phyloP scores from a whole-genome alignment of 805 yeast species.

The Sugiyamaella lignohabitans region DNA sequence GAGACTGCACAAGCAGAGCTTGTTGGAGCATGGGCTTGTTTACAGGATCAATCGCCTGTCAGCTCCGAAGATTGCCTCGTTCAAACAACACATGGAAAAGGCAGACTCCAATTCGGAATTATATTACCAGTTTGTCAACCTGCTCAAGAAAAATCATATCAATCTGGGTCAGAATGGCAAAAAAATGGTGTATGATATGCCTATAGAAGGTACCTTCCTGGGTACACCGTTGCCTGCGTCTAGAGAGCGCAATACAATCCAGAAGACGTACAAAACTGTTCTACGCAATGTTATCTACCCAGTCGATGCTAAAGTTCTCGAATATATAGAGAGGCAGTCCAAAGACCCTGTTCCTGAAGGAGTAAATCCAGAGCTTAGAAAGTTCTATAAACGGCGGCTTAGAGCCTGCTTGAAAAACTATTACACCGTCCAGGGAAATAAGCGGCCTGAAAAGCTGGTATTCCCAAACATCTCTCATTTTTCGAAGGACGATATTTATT shows the following conservation, averaged over 20 bases:
- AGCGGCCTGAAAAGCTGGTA: slow-evolving; percentile 6
- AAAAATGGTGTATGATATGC: slow-evolving; percentile 17
- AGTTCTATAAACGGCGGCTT: slow-evolving; percentile 15
- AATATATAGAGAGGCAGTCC: slow-evolving; percentile 11
- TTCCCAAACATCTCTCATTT: not conserved
- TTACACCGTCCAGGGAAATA: slow-evolving; percentile 9
- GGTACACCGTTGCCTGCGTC: slow-evolving; percentile 16
- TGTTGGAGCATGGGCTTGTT: slow-evolving; percentile 7
- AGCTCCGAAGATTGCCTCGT: slow-evolving; percentile 14
- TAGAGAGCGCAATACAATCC: slow-evolving; percentile 13
- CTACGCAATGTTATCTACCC: slow-evolving; percentile 14
- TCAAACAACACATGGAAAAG: slow-evolving; percentile 13
- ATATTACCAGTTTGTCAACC: slow-evolving; percentile 14
- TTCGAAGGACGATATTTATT: not conserved
- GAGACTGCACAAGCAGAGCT: slow-evolving; percentile 5
- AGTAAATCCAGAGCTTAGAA: not conserved
- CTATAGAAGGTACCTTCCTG: slow-evolving; percentile 14
- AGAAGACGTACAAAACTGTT: slow-evolving; percentile 10
- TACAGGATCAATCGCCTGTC: slow-evolving; percentile 19
- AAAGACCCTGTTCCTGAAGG: not conserved
- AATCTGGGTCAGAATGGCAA: slow-evolving; percentile 17
- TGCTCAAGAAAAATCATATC: slow-evolving; percentile 11
- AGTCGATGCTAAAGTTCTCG: slow-evolving; percentile 14
- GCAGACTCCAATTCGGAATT: not conserved
- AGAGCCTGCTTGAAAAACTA: slow-evolving; percentile 6